Conservation (phyloP, 371 early-diverging fungal species). For the Rhizopus sp. region DNA sequence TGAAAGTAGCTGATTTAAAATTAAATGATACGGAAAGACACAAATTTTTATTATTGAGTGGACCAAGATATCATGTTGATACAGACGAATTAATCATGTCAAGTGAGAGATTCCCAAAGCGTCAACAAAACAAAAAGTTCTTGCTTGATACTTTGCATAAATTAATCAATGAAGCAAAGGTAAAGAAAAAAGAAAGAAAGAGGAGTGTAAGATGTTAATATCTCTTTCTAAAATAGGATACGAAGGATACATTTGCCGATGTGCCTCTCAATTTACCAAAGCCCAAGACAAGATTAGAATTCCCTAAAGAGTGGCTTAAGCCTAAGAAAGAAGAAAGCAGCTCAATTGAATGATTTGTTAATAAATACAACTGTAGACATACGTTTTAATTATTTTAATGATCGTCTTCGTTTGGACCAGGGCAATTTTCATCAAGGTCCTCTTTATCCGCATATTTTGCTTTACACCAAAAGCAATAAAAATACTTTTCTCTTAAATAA, state of each 20-base stretch:
- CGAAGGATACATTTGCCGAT: constrained; percentile 59
- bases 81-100: constrained; percentile 58
- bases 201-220: background rate
- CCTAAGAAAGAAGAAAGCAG: background rate
- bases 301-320: constrained; percentile 64
- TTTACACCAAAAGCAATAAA: constrained; percentile 73
- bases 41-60: constrained; percentile 62
- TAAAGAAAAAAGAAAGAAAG: constrained; percentile 18
- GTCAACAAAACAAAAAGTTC: constrained; percentile 71
- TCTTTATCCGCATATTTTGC: constrained; percentile 47
- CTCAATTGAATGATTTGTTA: background rate
- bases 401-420: constrained; percentile 62
- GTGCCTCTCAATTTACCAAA: constrained; percentile 63
- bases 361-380: too few species aligned
- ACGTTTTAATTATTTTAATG: constrained; percentile 33
- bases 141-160: constrained; percentile 60
- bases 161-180: constrained; percentile 61
- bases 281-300: constrained; percentile 57
- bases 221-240: constrained; percentile 28
- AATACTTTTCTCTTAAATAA: constrained; percentile 54
- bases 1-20: constrained; percentile 52
- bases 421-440: constrained; percentile 59
- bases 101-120: constrained; percentile 62
- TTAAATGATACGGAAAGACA: constrained; percentile 54
- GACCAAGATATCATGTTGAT: constrained; percentile 62